Evolutionary conservation across 805 yeast species (phyloP).

Genomic region (Candida maesae): DNA sequence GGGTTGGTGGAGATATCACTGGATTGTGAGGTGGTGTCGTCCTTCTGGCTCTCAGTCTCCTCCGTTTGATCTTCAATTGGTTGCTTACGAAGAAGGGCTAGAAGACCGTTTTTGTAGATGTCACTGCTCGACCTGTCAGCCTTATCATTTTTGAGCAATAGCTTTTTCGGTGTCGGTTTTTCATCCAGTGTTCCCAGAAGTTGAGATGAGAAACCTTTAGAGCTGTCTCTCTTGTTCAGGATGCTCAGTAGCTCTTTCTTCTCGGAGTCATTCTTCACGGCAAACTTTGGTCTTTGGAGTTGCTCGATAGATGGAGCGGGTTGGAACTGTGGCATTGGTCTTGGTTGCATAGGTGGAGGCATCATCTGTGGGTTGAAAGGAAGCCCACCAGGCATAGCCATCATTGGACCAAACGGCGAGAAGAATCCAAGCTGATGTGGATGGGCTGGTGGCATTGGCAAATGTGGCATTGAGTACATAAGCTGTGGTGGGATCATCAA

Average conservation of each 20-base stretch:
- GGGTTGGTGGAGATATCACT: constrained; percentile 1
- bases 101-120: constrained; percentile 19
- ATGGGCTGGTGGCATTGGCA: constrained; percentile 21
- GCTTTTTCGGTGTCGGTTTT: constrained; percentile 1
- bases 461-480: constrained; percentile 13
- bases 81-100: constrained; percentile 20
- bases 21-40: constrained; percentile 3
- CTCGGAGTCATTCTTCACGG: constrained; percentile 30
- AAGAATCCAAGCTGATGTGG: constrained; percentile 21
- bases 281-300: constrained; percentile 35
- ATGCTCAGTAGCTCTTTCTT: constrained; percentile 42
- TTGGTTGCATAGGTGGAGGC: constrained; percentile 13
- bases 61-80: too few relatives aligned
- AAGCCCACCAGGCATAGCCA: constrained; percentile 9
- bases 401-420: constrained; percentile 22
- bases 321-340: constrained; percentile 16
- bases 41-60: too few relatives aligned
- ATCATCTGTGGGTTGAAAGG: constrained; percentile 11
- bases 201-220: constrained; percentile 17
- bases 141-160: constrained; percentile 6
- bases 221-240: constrained; percentile 31
- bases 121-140: neutral
- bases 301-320: constrained; percentile 37
- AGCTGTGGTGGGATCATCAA: constrained; percentile 12
- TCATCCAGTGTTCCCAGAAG: constrained; percentile 5